Base-by-base conservation (phyloP, 2,329 filamentous ascomycete genomes). In the Paracoccidioides brasiliensis region DNA sequence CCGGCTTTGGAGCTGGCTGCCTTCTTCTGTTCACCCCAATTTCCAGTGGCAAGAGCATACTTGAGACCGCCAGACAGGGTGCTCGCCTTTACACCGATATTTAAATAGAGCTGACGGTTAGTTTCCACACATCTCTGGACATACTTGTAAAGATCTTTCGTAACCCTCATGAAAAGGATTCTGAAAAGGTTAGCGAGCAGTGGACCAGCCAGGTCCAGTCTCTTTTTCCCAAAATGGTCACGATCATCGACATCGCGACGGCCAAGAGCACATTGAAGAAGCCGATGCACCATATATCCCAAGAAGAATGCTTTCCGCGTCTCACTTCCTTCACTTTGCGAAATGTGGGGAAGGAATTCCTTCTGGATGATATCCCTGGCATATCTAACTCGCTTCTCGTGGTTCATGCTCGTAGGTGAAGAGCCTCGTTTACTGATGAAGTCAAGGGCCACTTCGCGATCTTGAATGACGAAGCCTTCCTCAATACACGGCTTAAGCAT, bases 1-100 rank as follows among this genome's bases (percentile, higher is more conserved):
- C 93, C 94, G 49, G 93, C 93, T 61, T 94, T 97, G 1, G 90
- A 88, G 63, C 86, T 91, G 64, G 88, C 87, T 22, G 93, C 90
- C 77, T 97, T 98, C 80, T 97, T 98, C 76, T 98, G 93, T 62
- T 98, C 93, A 67, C 93, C 94, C 94, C 93, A 98, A 73, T 98
- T 98, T 62, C 93, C 93, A 12, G 93, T 98, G 32, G 93, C 91
- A 59, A 98, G 78, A 53, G 93, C 96, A 73, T 98, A 98, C 69
- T 96, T 95, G 62, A 98, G 75, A 52, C 91, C 93, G 67, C 93
- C 94, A 22, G 90, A 95, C 62, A 98, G 79, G 22, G 93, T 95
- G 59, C 84, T 86, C 28, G 86, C 84, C 75, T 96, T 97, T 66
- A 97, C 86, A 62, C 90, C 93, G 57, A 95, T 81, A 12, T 88